Conservation (phyloP, 2,329 filamentous ascomycete genomes). For the Clarireedia sp. region DNA sequence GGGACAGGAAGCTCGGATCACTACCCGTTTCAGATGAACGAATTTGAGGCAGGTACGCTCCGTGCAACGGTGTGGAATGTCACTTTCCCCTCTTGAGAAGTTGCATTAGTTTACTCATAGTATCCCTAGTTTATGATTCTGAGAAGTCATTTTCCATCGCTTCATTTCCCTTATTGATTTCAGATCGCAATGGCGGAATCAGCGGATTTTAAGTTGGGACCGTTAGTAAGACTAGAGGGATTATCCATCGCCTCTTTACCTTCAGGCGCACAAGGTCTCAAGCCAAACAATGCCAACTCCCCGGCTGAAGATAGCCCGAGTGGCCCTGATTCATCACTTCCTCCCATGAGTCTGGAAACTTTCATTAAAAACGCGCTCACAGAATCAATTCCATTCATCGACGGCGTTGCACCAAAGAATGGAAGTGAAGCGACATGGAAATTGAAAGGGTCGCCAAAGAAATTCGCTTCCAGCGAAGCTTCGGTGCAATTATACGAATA, state of each 20-base stretch:
- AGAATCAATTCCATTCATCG: conserved; percentile 54
- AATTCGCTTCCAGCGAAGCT: conserved; percentile 40
- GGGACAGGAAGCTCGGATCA: neutral
- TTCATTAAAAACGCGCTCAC: conserved; percentile 46
- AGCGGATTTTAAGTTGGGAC: conserved; percentile 31
- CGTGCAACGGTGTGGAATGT: neutral
- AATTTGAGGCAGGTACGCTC: too few species aligned
- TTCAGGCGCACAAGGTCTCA: conserved; percentile 23
- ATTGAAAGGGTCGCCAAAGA: conserved; percentile 39
- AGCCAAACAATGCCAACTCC: conserved; percentile 10
- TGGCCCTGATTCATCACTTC: conserved; percentile 10
- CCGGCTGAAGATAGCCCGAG: conserved; percentile 11
- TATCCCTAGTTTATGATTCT: too few species aligned
- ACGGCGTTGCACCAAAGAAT: conserved; percentile 40
- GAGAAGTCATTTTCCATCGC: too few species aligned
- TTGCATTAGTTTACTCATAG: too few species aligned
- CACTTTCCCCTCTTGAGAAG: neutral
- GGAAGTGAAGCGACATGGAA: conserved; percentile 38
- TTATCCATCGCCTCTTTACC: conserved; percentile 42
- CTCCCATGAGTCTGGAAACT: conserved; percentile 32
- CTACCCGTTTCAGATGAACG: neutral
- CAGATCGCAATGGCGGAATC: conserved; percentile 1
- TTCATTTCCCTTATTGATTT: neutral
- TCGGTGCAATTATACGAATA: conserved; percentile 47
- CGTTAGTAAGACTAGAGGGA: conserved; percentile 47